phyloP scores from a whole-genome alignment of 106 monocot genomes.

The Acorus calamus region DNA sequence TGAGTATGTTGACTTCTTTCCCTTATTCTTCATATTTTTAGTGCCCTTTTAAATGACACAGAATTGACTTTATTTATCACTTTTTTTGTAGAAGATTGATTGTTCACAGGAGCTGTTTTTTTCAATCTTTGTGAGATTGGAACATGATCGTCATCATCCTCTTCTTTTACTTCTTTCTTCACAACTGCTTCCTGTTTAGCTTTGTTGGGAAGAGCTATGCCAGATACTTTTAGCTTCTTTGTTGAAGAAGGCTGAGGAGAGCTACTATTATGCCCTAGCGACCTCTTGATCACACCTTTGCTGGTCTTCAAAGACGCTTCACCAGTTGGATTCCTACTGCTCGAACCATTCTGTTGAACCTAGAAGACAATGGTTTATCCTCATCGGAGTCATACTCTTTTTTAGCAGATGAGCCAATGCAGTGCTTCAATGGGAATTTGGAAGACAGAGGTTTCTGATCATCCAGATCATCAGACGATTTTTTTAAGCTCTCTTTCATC shows the following conservation, averaged over 20 bases:
- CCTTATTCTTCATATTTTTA: slow-evolving; percentile 26
- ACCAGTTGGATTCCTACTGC: slow-evolving; percentile 12
- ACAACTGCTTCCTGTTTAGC: slow-evolving; percentile 26
- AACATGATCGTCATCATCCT: slow-evolving; percentile 37
- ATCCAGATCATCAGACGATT: too few relatives aligned
- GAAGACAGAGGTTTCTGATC: too few relatives aligned
- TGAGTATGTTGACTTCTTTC: slow-evolving; percentile 41
- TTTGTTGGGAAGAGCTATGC: slow-evolving; percentile 15
- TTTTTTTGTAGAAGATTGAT: slow-evolving; percentile 33
- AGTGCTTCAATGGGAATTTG: too few relatives aligned
- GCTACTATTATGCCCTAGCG: slow-evolving; percentile 12
- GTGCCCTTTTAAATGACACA: slow-evolving; percentile 38
- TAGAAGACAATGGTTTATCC: slow-evolving; percentile 17
- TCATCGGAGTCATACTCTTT: slow-evolving; percentile 11
- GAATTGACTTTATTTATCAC: slow-evolving; percentile 33
- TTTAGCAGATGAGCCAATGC: too few relatives aligned
- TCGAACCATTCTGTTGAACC: slow-evolving; percentile 38
- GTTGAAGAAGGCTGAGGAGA: slow-evolving; percentile 7
- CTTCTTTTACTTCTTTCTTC: slow-evolving; percentile 30
- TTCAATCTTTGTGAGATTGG: slow-evolving; percentile 63
- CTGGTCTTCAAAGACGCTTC: background rate
- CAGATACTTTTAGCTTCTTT: slow-evolving; percentile 53
- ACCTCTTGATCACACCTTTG: slow-evolving; percentile 34
- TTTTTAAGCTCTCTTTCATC: too few relatives aligned
- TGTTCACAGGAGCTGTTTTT: slow-evolving; percentile 32